Conservation (phyloP, 768 basidiomycete genomes). For the Suillus brevipes region DNA sequence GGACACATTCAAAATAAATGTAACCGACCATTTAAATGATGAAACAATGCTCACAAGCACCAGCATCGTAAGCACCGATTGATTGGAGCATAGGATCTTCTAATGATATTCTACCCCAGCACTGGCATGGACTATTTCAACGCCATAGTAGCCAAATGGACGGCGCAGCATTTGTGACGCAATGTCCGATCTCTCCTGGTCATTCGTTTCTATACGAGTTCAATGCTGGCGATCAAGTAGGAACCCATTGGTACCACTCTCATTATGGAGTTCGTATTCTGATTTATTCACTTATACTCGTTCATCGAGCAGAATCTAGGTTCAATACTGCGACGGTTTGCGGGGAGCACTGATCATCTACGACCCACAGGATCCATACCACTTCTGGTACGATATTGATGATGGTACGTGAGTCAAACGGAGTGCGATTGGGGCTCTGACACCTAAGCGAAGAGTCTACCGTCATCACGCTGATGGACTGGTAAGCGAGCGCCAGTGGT, state of each 20-base stretch:
- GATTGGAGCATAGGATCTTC: neutral
- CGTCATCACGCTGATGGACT: neutral
- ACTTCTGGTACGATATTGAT: neutral
- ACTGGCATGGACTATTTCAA: slow-evolving; percentile 1
- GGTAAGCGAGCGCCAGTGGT: neutral
- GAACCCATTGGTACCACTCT: slow-evolving; percentile 1
- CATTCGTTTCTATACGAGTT: neutral
- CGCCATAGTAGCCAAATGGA: neutral
- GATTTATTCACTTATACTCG: neutral
- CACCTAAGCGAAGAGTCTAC: neutral
- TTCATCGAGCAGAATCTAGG: neutral
- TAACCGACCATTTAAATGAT: neutral
- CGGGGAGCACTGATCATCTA: slow-evolving; percentile 51
- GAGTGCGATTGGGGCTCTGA: neutral
- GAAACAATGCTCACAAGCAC: neutral
- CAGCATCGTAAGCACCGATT: neutral
- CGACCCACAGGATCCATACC: slow-evolving; percentile 26
- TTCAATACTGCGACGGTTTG: slow-evolving; percentile 59
- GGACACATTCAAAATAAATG: neutral
- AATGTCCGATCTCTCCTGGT: neutral
- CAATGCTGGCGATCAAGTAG: neutral
- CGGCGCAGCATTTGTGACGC: neutral
- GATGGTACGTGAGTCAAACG: neutral
- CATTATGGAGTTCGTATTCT: neutral
- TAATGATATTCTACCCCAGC: neutral